Conservation (phyloP, 352 stramenopile genomes). For the Peronospora belbahrii region DNA sequence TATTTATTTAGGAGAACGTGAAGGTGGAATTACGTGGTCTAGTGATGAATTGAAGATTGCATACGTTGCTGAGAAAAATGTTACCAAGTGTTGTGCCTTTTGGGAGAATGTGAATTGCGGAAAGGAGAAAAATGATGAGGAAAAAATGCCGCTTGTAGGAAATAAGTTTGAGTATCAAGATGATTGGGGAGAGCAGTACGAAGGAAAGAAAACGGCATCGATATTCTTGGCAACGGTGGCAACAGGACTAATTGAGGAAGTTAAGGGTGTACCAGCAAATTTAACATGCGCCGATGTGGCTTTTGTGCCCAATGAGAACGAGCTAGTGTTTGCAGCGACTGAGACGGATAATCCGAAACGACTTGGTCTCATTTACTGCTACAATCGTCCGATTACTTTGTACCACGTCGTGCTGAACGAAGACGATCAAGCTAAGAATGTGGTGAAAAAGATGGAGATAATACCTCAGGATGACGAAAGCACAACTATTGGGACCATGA, state of each 20-base stretch:
- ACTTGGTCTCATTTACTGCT: conserved; percentile 83
- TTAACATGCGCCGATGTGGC: conserved; percentile 59
- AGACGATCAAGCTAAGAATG: conserved; percentile 17
- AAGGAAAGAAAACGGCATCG: conserved; percentile 54
- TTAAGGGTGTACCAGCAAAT: conserved; percentile 45
- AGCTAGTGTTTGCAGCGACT: conserved; percentile 59
- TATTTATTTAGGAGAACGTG: conserved; percentile 63
- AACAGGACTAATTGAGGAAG: conserved; percentile 55
- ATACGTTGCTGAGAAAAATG: conserved; percentile 73
- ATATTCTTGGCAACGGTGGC: conserved; percentile 63
- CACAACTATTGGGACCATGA: conserved; percentile 39
- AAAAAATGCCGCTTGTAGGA: conserved; percentile 22
- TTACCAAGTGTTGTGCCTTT: conserved; percentile 35
- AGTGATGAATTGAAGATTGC: conserved; percentile 61
- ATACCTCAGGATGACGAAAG: conserved; percentile 28
- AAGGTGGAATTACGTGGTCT: conserved; percentile 69
- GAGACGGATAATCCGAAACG: conserved; percentile 46
- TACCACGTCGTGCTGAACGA: conserved; percentile 40
- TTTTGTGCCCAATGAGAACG: conserved; percentile 49
- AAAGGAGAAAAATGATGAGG: conserved; percentile 21
- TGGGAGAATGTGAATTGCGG: conserved; percentile 50
- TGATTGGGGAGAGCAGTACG: conserved; percentile 84
- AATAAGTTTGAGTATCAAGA: conserved; percentile 66
- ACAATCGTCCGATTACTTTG: conserved; percentile 64
- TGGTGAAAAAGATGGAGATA: conserved; percentile 37